Evolutionary conservation across 441 rosid genomes (phyloP), one percentile per base, ranked within the genome.

Genomic region (Erodium chrysanthum): DNA sequence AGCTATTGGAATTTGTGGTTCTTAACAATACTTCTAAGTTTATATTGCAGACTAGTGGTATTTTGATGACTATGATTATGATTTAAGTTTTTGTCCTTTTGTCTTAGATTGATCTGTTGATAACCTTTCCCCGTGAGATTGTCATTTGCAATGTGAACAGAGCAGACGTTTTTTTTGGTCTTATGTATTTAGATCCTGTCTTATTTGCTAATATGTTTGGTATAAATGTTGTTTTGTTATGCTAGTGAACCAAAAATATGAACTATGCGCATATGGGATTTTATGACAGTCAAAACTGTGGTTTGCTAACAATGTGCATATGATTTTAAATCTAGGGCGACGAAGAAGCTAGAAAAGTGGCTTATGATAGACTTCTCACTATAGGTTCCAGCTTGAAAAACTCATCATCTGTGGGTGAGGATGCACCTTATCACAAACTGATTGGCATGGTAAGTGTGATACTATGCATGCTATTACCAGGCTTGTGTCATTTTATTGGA

Each of bases 301-400:
- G 73, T 63, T 17, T 56, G 44, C 40, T 56, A 67, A 31, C 22
- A 25, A 70, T 54, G 48, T 74, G 64, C 33, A 15, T 54, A 54
- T 64, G 8, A 66, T 65, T 62, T 42, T 58, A 37, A 46, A 59
- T 84, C 75, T 73, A 93, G 96, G 87, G 81, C n/a, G 82, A 82
- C 35, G 96, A 86, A 81, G 96, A 91, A 80, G 66, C 69, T 33
- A 87, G 99, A 73, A 89, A 88, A 78, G 87, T 80, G 75, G 88
- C 99, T 73, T 88, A 82, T 71, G 96, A 88, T 81, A 71, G 83
- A 58, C 83, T 94, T 70, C 84, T 86, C 69, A 56, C 64, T 60
- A 81, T 91, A 68, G 81, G 85, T 74, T 79, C 80, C 70, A 71
- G 77, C 76, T 69, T 88, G 72, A 81, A 75, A 77, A 79, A 72